A percentile compares a stretch with the other conserved stretches of the same genome.
These are phyloP conservation scores for Chytriomyces hyalinus DNA, from an alignment of 192 early-diverging fungal species.

Conservation along the genomic window DNA sequence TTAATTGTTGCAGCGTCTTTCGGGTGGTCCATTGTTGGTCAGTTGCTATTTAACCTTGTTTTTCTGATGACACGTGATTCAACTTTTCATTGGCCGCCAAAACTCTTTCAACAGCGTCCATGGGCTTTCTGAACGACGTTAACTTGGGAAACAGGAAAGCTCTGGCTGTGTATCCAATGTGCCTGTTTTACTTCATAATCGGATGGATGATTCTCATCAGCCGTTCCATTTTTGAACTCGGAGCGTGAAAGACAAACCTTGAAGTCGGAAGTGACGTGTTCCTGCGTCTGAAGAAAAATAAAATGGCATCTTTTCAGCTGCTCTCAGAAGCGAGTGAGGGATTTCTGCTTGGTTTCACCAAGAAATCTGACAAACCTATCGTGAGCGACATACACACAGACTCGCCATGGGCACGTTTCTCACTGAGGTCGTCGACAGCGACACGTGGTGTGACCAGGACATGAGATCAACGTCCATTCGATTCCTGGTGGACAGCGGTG, in stretches of 20 bases:
- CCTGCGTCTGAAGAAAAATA: too few species aligned
- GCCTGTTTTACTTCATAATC: constrained; percentile 93
- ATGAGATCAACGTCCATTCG: too few species aligned
- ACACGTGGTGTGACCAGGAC: too few species aligned
- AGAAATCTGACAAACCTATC: too few species aligned
- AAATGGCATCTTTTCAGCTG: too few species aligned
- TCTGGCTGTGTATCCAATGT: constrained; percentile 92
- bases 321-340: too few species aligned
- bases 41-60: background rate
- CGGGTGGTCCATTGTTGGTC: constrained; percentile 86
- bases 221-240: constrained; percentile 8
- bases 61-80: background rate
- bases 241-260: background rate
- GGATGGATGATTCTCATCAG: constrained; percentile 80
- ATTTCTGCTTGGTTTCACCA: too few species aligned
- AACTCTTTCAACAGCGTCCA: constrained; percentile 64
- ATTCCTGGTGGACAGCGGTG: too few species aligned
- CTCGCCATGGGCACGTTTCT: too few species aligned
- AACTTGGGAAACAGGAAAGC: constrained; percentile 83
- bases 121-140: constrained; percentile 89
- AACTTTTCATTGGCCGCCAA: constrained; percentile 1
- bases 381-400: too few species aligned
- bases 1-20: constrained; percentile 79
- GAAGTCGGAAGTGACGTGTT: too few species aligned
- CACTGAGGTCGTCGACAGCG: too few species aligned